Percentiles rank a stretch among this genome's conserved stretches.
Conservation (phyloP, 257 asterid species). For the Lantana camara region DNA sequence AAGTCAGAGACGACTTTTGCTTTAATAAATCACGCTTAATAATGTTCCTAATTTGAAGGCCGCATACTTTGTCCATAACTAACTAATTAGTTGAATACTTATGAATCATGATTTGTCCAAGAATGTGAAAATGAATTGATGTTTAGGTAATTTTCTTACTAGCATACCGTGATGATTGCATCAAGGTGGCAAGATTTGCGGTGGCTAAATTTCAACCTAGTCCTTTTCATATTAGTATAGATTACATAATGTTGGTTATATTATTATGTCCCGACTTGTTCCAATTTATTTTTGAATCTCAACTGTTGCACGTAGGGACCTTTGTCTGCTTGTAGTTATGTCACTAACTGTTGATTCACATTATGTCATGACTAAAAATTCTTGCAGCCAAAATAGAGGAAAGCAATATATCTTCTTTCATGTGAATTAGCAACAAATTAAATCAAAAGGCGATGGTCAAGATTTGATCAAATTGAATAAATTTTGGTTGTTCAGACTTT, state of each 20-base stretch:
- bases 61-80: background rate
- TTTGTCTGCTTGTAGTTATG: background rate
- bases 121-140: background rate
- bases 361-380: no score
- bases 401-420: no score
- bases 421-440: no score
- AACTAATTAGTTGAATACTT: background rate
- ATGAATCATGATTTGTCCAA: background rate
- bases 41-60: background rate
- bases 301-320: conserved; percentile 1
- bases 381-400: no score
- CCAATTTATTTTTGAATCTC: conserved; percentile 14
- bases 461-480: no score
- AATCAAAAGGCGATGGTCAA: no score
- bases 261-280: background rate
- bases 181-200: conserved; percentile 27
- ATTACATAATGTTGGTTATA: no score
- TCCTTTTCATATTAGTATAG: background rate
- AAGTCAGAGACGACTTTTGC: background rate
- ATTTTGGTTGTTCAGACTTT: no score
- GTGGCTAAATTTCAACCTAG: background rate
- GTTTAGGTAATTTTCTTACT: no score
- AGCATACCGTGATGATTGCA: background rate
- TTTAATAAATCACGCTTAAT: background rate
- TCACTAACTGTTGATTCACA: no score